Evolutionary conservation across 2,329 filamentous ascomycete species (phyloP).

Genomic region (Chrysoporthe austroafricana): DNA sequence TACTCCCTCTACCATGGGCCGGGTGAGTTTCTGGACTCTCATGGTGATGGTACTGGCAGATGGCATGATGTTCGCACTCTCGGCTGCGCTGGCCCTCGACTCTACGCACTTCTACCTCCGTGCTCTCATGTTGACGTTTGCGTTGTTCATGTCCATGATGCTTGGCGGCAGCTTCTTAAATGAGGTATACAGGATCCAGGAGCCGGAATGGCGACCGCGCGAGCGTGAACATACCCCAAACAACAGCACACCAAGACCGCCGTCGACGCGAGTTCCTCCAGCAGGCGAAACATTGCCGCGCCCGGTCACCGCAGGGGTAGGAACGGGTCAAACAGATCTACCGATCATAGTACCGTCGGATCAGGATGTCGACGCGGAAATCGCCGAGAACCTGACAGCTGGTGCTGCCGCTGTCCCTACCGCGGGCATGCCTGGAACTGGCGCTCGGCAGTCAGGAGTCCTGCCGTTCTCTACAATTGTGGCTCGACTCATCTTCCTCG

Average conservation of each 20-base stretch:
- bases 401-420: constrained; percentile 42
- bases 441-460: constrained; percentile 36
- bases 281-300: constrained; percentile 42
- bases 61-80: constrained; percentile 60
- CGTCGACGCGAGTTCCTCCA: constrained; percentile 34
- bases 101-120: constrained; percentile 61
- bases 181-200: constrained; percentile 65
- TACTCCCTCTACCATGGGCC: constrained; percentile 68
- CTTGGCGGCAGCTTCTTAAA: constrained; percentile 62
- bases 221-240: constrained; percentile 39
- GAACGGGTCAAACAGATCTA: constrained; percentile 29
- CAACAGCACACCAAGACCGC: constrained; percentile 32
- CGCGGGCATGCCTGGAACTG: constrained; percentile 35
- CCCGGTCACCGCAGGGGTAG: constrained; percentile 43
- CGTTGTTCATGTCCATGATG: constrained; percentile 59
- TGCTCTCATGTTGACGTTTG: constrained; percentile 57
- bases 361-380: constrained; percentile 66
- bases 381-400: constrained; percentile 45
- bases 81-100: constrained; percentile 59
- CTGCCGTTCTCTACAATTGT: constrained; percentile 59
- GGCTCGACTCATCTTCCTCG: constrained; percentile 59
- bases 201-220: constrained; percentile 56
- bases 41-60: constrained; percentile 67
- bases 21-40: constrained; percentile 67
- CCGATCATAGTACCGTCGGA: constrained; percentile 67